Base-by-base conservation (phyloP, 768 basidiomycete genomes). In the Gautieria morchelliformis region DNA sequence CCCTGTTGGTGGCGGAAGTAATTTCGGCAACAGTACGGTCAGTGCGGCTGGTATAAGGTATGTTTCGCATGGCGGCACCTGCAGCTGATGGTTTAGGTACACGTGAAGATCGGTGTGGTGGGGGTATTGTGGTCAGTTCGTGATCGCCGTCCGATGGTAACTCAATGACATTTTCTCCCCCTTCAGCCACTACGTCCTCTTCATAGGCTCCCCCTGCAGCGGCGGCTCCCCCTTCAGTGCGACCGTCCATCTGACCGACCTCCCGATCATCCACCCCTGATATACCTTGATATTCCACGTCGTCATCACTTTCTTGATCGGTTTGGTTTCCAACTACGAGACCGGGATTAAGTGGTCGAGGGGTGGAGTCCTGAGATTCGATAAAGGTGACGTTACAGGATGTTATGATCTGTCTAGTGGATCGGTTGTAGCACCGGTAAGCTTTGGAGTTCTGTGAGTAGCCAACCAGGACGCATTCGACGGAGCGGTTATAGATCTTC, bases 391-490 rank as follows among this genome's bases (percentile, higher is more conserved):
- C 69, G 39, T 59, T 47, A 19, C 63, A 59, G 39, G 63, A 67
- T 40, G 70, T 69, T 14, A 70, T 56, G 5, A 63, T 58, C 60
- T 63, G 65, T 45, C 63, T 59, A 1, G 66, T 69, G 15, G 42
- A 52, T 8, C 71, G 68, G 47, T 72, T 64, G 45, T 66, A 74
- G 59, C 75, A 70, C 27, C 58, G 49, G 69, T 71, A 75, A 1
- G 66, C 73, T 30, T 70, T 69, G 32, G 65, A 63, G 5, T 64
- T 65, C 24, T 37, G 27, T 0, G 68, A 64, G 58, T 76, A 75
- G 0, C 74, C 73, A 58, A 75, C 56, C 56, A 75, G 74, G 11
- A 74, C 59, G 22, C 70, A 68, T 52, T 73, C 70, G 45, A 66
- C 54, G 7, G 65, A 65, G 27, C 72, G 68, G 0, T 65, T 51